These are phyloP conservation scores for Hypoxylon sp. DNA, from an alignment of 2,329 filamentous ascomycete species.

Conservation along the genomic window DNA sequence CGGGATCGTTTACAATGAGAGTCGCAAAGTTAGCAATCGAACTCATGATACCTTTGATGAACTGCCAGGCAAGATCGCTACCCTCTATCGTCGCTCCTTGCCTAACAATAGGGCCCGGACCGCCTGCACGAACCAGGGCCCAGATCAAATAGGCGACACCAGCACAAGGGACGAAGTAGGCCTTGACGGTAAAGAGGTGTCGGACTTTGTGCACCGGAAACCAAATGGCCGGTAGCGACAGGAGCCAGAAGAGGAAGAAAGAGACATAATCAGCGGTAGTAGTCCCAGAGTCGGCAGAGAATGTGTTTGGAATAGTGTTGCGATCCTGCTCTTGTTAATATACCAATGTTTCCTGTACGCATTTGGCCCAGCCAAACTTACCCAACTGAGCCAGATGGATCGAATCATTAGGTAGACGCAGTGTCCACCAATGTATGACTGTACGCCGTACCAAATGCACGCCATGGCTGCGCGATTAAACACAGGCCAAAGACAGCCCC, in stretches of 20 bases:
- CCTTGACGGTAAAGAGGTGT: conserved; percentile 92
- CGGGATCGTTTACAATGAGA: conserved; percentile 84
- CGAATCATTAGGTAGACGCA: conserved; percentile 93
- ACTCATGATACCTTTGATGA: conserved; percentile 89
- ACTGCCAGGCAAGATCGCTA: conserved; percentile 81
- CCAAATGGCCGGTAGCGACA: conserved; percentile 86
- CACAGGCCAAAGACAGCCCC: conserved; percentile 90
- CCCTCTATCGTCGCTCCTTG: conserved; percentile 76
- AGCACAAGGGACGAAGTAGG: conserved; percentile 85
- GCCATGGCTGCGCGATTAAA: conserved; percentile 90
- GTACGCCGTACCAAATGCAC: conserved; percentile 90
- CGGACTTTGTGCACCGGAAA: conserved; percentile 91
- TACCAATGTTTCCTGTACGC: conserved; percentile 15
- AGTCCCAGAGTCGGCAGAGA: conserved; percentile 75
- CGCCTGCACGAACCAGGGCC: conserved; percentile 85
- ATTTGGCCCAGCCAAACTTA: conserved; percentile 51
- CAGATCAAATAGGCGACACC: conserved; percentile 90
- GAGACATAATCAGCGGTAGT: conserved; percentile 81
- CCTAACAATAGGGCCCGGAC: conserved; percentile 84
- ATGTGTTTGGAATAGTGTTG: conserved; percentile 75
- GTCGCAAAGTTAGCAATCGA: conserved; percentile 93
- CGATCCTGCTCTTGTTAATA: conserved; percentile 57
- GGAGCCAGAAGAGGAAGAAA: conserved; percentile 90
- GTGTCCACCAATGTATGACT: conserved; percentile 85
- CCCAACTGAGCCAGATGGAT: conserved; percentile 82